Conservation (phyloP, 139 green algal genomes). For the Picochlorum sp. region DNA sequence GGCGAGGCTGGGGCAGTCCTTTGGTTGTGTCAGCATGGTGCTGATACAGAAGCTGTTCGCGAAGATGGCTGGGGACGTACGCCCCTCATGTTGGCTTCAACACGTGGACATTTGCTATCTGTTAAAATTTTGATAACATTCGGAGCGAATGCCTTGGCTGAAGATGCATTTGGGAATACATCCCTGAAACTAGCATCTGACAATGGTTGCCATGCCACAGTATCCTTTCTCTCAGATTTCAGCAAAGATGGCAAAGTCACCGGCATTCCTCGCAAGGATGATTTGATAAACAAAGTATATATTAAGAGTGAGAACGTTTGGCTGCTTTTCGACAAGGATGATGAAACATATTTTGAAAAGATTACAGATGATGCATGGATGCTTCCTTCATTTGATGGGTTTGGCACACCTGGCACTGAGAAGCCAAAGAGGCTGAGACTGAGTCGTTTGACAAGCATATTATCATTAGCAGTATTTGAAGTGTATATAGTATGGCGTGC, state of each 20-base stretch:
- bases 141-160: conserved; percentile 1
- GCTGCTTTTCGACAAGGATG: too few species aligned
- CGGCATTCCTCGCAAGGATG: background rate
- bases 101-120: background rate
- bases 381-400: background rate
- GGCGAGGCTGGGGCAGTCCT: background rate
- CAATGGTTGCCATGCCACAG: background rate
- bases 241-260: background rate
- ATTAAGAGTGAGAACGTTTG: too few species aligned
- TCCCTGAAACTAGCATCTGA: background rate
- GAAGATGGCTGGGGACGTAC: conserved; percentile 13
- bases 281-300: too few species aligned
- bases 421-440: background rate
- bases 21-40: conserved; percentile 12
- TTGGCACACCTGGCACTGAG: conserved; percentile 5
- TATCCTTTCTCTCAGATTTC: background rate
- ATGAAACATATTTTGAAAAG: too few species aligned
- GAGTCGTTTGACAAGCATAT: conserved; percentile 9
- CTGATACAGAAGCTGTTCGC: background rate
- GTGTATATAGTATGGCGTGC: conserved; percentile 22
- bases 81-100: conserved; percentile 12
- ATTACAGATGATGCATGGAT: background rate
- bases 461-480: background rate
- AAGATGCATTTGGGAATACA: conserved; percentile 1
- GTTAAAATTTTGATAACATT: conserved; percentile 12